Base-by-base conservation (phyloP, 2,329 filamentous ascomycete genomes). In the Fusarium keratoplasticum region DNA sequence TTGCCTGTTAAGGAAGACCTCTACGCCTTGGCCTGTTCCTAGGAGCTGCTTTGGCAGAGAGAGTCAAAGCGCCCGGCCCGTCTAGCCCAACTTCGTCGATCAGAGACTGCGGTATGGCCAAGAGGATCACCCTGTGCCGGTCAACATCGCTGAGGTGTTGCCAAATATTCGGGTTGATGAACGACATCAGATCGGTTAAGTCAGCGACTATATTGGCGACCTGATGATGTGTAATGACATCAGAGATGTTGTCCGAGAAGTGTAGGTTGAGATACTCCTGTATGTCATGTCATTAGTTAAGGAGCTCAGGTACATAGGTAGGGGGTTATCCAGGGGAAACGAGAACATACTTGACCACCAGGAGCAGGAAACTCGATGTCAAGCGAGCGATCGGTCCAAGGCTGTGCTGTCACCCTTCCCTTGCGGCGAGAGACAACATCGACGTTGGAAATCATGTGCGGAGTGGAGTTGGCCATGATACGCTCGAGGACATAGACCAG, bases 261-360 rank as follows among this genome's bases (percentile, higher is more conserved):
- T 42, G 8, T 42, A 52, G n/a, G 38, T 20, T 16, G 25, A 69
- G 22, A 29, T 47, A 59, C 6, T 36, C 64, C 68, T 68, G 5
- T 31, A 8, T 16, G 20, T 9, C 13, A 68, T 50, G 6, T 5
- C 36, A 61, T 67, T 44, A 66, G 31, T n/a, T 7, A 20, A 42
- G 25, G 9, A n/a, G 7, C 13, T 25, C 6, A 7, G n/a, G 14
- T 25, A 16, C 27, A 18, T 29, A 55, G 7, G 25, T 18, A 31
- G 18, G 27, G 22, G 16, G 13, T 29, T 29, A 20, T 31, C 18
- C 18, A 31, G 18, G 11, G 47, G 27, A 29, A 40, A 14, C 42
- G 8, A 14, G 13, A 58, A 42, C 50, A 44, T 63, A 73, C 64
- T n/a, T 64, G 25, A 29, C 38, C 42, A 22, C 55, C 64, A 5